Base-by-base conservation (phyloP, 345 rosid species). In the Hypericum androsaemum region DNA sequence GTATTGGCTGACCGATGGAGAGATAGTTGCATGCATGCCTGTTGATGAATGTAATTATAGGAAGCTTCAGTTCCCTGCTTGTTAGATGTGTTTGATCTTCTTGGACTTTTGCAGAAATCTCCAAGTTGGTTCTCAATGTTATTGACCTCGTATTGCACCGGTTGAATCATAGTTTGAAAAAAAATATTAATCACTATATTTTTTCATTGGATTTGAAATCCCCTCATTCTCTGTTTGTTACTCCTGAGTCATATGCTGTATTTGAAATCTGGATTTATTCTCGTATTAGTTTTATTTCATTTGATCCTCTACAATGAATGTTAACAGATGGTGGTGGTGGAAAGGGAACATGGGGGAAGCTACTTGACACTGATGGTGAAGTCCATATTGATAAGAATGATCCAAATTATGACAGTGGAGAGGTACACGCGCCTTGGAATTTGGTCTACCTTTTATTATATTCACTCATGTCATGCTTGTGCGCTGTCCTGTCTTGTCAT, bases 331-430 rank as follows among this genome's bases (percentile, higher is more conserved):
- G 97, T 56, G 99, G 68, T 60, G 95, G 97, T 38, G 99, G 99
- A n/a, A 88, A 85, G 71, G 97, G 97, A 41, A 83, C 97, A 7
- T 88, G 97, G 97, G 99, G 99, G 10, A 94, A 86, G 70, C 82
- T 94, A 53, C 86, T 94, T 35, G 99, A 94, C 61, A 82, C 88
- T 6, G 95, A 77, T 53, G 75, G 65, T 52, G 97, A 77, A 50
- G 66, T 67, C 45, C 83, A 50, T 52, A 70, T 86, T 42, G 99
- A 94, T 69, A 72, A 80, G 38, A 94, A 83, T 62, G 99, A 94
- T 74, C 99, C 99, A 40, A 88, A 88, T 68, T 94, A 94, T 60
- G 99, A 94, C 59, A 88, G 99, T 60, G 99, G 95, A 63, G 99
- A 94, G 95, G 98, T 92, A 75, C 55, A 66, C 63, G 14, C 8